These are phyloP conservation scores for Bacterosira constricta DNA, from an alignment of 108 stramenopile genomes.

Conservation along the genomic window DNA sequence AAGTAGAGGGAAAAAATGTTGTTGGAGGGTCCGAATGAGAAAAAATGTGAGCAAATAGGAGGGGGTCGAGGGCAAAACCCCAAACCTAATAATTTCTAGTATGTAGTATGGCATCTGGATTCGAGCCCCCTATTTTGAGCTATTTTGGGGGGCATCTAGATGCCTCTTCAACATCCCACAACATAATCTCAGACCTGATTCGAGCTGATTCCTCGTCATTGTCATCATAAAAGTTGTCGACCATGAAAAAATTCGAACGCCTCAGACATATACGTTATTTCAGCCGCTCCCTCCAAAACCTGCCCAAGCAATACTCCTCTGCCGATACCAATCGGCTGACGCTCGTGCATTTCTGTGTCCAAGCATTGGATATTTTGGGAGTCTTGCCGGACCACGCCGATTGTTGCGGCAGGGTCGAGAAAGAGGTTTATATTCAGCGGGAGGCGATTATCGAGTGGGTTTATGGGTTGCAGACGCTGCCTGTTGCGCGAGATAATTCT, in stretches of 20 bases:
- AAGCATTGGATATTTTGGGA: constrained; percentile 67
- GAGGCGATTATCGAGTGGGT: constrained; percentile 70
- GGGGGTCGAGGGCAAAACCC: too few relatives aligned
- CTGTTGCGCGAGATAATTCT: not conserved
- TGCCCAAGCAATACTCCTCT: constrained; percentile 55
- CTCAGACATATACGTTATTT: constrained; percentile 68
- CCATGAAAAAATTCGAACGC: constrained; percentile 59
- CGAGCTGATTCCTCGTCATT: too few relatives aligned
- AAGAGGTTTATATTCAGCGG: constrained; percentile 34
- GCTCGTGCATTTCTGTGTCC: constrained; percentile 76
- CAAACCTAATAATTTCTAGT: too few relatives aligned
- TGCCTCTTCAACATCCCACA: too few relatives aligned
- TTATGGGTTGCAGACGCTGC: constrained; percentile 46
- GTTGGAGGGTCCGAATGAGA: too few relatives aligned
- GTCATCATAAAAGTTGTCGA: too few relatives aligned
- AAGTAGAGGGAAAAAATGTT: too few relatives aligned
- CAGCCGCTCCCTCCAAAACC: constrained; percentile 46
- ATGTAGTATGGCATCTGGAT: too few relatives aligned
- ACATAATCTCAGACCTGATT: too few relatives aligned
- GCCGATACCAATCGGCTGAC: constrained; percentile 80
- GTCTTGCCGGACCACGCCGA: constrained; percentile 34
- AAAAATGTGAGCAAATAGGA: too few relatives aligned
- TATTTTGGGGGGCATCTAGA: too few relatives aligned
- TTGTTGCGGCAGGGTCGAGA: constrained; percentile 11
- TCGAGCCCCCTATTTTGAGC: too few relatives aligned